Base-by-base conservation (phyloP, 192 early-diverging fungal genomes). In the Spizellomyces punctatus region DNA sequence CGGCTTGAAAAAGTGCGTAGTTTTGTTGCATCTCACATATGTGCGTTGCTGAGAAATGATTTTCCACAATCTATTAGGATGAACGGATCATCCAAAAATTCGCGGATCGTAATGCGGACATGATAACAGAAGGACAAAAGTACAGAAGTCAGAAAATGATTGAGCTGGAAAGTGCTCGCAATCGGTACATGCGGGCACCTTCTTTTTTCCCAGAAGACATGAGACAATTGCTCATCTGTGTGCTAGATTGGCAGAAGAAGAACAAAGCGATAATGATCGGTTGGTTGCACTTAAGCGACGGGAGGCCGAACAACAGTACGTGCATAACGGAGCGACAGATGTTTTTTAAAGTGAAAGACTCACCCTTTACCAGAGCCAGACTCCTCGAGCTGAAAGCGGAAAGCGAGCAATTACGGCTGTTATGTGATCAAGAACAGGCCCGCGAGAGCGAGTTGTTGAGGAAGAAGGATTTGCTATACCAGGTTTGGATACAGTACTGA, bases 1-100 rank as follows among this genome's bases (percentile, higher is more conserved):
- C 22, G 21, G 10, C 49, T 72, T 47, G 47, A 48, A 16, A 64
- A 64, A 46, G 63, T 64, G 27, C 27, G 27, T 36, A 27, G n/a
- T 61, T 14, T 14, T 61, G 36, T 4, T 27, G 27, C 12, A 54
- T n/a, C 17, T 54, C 14, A 12, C 12, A 54, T 54, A 12, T 54
- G 4, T 4, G 12, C 50, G 17, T 54, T 12, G 17, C 14, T 54
- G 12, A 19, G 50, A 54, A 0, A 54, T 36, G 3, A 36, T 36
- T 54, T 54, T 12, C 1, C 50, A 54, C 12, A 12, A 12, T 12
- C 50, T 54, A 12, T n/a, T 19, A 54, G 9, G 59, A 61, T 61
- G 22, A 61, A 41, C 16, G 59, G 59, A 42, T 42, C 5, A 17
- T 61, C 17, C 16, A 16, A 41, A 16, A 41, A 0, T 41, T 61